phyloP scores from a whole-genome alignment of 179 eudicot genomes.

The Vitellaria paradoxa region DNA sequence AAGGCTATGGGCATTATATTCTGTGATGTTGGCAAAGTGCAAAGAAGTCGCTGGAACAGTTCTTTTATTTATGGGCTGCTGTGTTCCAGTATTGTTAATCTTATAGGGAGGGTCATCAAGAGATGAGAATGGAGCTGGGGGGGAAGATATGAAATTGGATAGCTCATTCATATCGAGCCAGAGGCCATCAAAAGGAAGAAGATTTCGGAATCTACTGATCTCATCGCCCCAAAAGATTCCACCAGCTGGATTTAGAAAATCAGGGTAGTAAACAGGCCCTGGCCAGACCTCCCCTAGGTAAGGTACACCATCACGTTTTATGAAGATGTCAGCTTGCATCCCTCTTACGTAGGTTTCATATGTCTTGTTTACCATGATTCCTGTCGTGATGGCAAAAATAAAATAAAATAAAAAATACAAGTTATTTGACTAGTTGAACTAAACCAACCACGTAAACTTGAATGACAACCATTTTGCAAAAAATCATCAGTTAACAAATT shows the following conservation, averaged over 20 bases:
- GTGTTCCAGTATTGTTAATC: slow-evolving; percentile 59
- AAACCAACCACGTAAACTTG: no score
- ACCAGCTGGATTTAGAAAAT: slow-evolving; percentile 46
- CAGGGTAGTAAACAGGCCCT: slow-evolving; percentile 60
- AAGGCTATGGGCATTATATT: slow-evolving; percentile 66
- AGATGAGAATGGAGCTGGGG: slow-evolving; percentile 41
- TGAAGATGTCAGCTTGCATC: slow-evolving; percentile 47
- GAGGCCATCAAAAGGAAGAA: slow-evolving; percentile 47
- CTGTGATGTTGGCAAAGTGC: slow-evolving; percentile 52
- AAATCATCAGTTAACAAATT: no score
- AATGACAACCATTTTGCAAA: no score
- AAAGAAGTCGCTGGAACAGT: slow-evolving; percentile 65
- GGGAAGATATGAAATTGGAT: slow-evolving; percentile 43
- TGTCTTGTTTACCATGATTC: slow-evolving; percentile 48
- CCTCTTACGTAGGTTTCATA: slow-evolving; percentile 58
- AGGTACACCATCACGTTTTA: slow-evolving; percentile 50
- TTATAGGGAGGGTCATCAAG: slow-evolving; percentile 76
- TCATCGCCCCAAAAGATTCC: slow-evolving; percentile 50
- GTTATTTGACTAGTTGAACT: no score
- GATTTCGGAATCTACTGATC: slow-evolving; percentile 37
- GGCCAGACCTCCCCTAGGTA: slow-evolving; percentile 69
- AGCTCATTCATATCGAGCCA: slow-evolving; percentile 79
- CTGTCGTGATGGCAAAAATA: slow-evolving; percentile 28
- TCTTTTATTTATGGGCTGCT: slow-evolving; percentile 33
- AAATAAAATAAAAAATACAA: no score